Evolutionary conservation across 2,329 filamentous ascomycete genomes (phyloP), one percentile per base, ranked within the genome.

Genomic region (Calonectria ilicicola): DNA sequence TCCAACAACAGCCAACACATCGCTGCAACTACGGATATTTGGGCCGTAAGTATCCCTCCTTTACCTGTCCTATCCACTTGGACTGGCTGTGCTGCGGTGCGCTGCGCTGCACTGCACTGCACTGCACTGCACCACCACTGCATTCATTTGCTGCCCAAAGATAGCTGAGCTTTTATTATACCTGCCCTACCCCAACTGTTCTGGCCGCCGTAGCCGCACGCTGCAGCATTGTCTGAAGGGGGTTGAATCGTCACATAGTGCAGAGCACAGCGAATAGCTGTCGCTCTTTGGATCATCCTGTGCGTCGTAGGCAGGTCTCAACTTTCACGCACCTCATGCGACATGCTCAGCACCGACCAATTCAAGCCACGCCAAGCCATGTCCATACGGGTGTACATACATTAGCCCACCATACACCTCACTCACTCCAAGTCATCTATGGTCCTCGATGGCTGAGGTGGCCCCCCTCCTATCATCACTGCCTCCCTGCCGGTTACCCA

Each of bases 131-230:
- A 58, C 53, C 19, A 56, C 51, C 51, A 58, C 29, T 35, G 53
- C 53, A 58, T 58, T 32, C 53, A 58, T 58, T 14, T 58, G 53
- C 53, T 58, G 53, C 53, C 53, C 53, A 58, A 58, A 63, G 58
- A 77, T 76, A 64, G 67, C 75, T 75, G 64, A 23, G 64, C 73
- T 65, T 63, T 47, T 35, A 26, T 73, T 38, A 58, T 29, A 32
- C 53, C 27, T 58, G 53, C 29, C 53, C 32, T 32, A 29, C 53
- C 51, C 27, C 7, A 23, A 38, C 53, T 64, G 60, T 68, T 53
- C 63, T 71, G 70, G 53, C 76, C 77, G 77, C 76, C 62, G 65
- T 74, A 76, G 70, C 67, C 49, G 65, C 70, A 58, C 73, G 65
- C 65, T 67, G 35, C 74, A 76, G 71, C 70, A 72, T 64, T 47